Conservation (phyloP, 257 asterid species). For the Capsicum rhomboideum region DNA sequence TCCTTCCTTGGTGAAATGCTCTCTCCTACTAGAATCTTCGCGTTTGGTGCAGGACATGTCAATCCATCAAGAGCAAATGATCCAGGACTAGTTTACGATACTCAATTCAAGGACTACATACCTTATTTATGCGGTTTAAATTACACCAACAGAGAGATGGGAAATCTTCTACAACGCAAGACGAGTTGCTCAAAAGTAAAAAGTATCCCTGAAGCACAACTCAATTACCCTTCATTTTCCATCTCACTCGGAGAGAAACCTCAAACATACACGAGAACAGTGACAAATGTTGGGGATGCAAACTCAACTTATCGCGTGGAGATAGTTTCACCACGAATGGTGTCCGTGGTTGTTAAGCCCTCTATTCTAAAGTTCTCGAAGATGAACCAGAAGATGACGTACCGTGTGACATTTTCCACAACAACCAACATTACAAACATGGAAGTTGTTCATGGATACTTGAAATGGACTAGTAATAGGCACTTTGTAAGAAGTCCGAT, state of each 20-base stretch:
- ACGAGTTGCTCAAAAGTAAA: conserved; percentile 2
- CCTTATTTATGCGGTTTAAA: conserved; percentile 20
- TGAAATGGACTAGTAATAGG: conserved; percentile 17
- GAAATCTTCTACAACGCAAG: not conserved
- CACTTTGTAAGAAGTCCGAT: conserved; percentile 20
- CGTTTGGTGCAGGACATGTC: conserved; percentile 29
- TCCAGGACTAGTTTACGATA: conserved; percentile 32
- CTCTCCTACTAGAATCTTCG: conserved; percentile 8
- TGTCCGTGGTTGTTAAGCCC: conserved; percentile 10
- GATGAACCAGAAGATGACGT: conserved; percentile 7
- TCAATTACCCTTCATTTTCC: conserved; percentile 37
- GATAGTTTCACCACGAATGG: conserved; percentile 7
- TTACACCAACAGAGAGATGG: conserved; percentile 8
- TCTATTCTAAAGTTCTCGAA: not conserved
- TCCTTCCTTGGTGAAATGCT: not conserved
- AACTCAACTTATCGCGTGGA: conserved; percentile 5
- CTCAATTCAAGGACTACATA: conserved; percentile 12
- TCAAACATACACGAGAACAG: conserved; percentile 22
- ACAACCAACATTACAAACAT: not conserved
- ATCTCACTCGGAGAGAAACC: not conserved
- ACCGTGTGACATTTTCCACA: conserved; percentile 9
- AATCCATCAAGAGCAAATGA: conserved; percentile 25
- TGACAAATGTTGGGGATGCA: conserved; percentile 33
- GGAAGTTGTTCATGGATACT: conserved; percentile 17
- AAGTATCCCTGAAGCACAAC: conserved; percentile 12